phyloP scores from a whole-genome alignment of 495 filamentous ascomycete genomes.

The Daldinia decipiens region DNA sequence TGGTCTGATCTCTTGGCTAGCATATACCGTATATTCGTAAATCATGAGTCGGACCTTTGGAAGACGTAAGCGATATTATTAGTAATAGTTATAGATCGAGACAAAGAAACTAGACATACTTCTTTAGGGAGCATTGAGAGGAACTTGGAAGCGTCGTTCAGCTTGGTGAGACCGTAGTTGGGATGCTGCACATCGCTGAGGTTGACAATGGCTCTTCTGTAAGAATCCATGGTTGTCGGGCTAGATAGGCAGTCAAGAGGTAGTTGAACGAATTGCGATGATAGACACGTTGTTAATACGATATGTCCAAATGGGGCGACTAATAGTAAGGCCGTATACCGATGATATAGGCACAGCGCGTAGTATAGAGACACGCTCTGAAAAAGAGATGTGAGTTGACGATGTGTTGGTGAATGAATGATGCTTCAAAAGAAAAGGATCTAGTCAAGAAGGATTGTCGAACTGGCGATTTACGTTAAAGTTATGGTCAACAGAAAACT shows the following conservation, averaged over 20 bases:
- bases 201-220: background rate
- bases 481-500: background rate
- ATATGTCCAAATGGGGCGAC: background rate
- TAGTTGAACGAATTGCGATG: background rate
- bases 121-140: background rate
- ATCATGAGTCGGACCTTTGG: constrained; percentile 25
- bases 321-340: background rate
- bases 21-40: constrained; percentile 13
- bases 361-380: background rate
- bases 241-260: background rate
- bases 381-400: background rate
- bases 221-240: constrained; percentile 2
- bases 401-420: background rate
- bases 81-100: background rate
- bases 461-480: background rate
- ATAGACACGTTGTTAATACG: background rate
- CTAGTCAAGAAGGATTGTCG: background rate
- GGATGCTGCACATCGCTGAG: constrained; percentile 9
- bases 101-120: constrained; percentile 1
- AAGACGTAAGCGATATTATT: constrained; percentile 9
- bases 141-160: constrained; percentile 1
- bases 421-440: background rate
- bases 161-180: background rate
- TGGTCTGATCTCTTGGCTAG: background rate
- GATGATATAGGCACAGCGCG: background rate